Evolutionary conservation across 192 early-diverging fungal species (phyloP).

Genomic region (Coemansia sp.): DNA sequence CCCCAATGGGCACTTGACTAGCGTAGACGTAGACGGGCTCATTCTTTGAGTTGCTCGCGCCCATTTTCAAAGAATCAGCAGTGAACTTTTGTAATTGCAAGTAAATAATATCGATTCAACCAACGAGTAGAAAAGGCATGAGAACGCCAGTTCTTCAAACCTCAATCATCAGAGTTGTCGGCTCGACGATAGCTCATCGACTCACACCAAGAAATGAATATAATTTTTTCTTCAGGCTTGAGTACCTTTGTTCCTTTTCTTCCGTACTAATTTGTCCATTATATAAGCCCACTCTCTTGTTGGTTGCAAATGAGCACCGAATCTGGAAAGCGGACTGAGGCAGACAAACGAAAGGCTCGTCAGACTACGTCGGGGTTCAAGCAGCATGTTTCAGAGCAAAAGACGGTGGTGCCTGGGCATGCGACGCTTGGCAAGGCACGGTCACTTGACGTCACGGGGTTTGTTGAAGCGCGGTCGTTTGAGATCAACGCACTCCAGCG

Average conservation of each 20-base stretch:
- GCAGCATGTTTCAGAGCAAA: slow-evolving; percentile 9
- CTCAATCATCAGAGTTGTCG: neutral
- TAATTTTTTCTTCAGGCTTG: neutral
- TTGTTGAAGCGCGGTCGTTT: slow-evolving; percentile 72
- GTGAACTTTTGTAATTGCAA: neutral
- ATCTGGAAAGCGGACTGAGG: neutral
- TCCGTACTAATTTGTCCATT: neutral
- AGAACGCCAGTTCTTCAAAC: neutral
- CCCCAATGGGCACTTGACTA: slow-evolving; percentile 42
- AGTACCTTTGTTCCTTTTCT: neutral
- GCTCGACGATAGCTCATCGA: neutral
- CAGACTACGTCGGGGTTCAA: slow-evolving; percentile 1
- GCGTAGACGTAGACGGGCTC: slow-evolving; percentile 51
- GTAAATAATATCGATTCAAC: neutral
- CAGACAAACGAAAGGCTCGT: slow-evolving; percentile 17
- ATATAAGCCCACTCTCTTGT: neutral
- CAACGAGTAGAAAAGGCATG: neutral
- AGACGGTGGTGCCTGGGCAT: neutral
- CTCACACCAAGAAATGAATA: neutral
- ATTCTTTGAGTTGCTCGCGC: slow-evolving; percentile 49
- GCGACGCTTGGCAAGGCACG: slow-evolving; percentile 48
- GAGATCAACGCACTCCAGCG: slow-evolving; percentile 87
- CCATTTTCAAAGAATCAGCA: slow-evolving; percentile 26
- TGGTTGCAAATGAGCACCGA: neutral
- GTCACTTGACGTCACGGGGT: slow-evolving; percentile 39